Evolutionary conservation across 805 yeast species (phyloP), one percentile per base, ranked within the genome.

Genomic region (Monosporozyma unispora): DNA sequence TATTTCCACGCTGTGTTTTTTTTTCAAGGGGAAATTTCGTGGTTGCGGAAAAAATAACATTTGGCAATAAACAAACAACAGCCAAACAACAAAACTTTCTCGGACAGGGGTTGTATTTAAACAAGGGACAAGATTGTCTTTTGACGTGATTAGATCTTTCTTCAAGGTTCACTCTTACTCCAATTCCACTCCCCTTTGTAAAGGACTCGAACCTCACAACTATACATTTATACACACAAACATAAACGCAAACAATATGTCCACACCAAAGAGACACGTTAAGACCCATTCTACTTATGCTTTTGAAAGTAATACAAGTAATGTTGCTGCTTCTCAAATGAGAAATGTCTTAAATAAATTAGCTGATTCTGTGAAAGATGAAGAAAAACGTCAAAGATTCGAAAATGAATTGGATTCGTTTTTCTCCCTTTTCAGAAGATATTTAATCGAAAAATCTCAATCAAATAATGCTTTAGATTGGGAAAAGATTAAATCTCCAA

Each of bases 261-360:
- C 57, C 19, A 47, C 49, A 25, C 14, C 42, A 19, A 70, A 69
- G 62, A 70, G 67, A 61, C 75, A 71, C 56, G 63, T 58, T 46
- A 71, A 71, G 62, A 62, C 72, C 1, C 75, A 71, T 23, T 59
- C 64, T 18, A 57, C 62, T 23, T 67, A 82, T 78, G 96, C 96
- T 21, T 91, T 93, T 63, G 99, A 91, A 70, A 87, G 87, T 73
- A 87, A 95, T 55, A 87, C 96, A 45, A 87, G 96, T 50, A 87
- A 87, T 54, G 93, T 89, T 54, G 96, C 98, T 27, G 97, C 98
- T 5, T 84, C 95, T 55, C 97, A 88, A 70, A 93, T 91, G 98
- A 83, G 98, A 66, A 91, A 93, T 68, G 91, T 95, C 1, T 79
- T 93, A 70, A 91, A 91, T 78, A 80, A 78, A 68, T 74, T 91